These are phyloP conservation scores for Penicillium rolfsii DNA, from an alignment of 2,329 filamentous ascomycete species.

Conservation along the genomic window DNA sequence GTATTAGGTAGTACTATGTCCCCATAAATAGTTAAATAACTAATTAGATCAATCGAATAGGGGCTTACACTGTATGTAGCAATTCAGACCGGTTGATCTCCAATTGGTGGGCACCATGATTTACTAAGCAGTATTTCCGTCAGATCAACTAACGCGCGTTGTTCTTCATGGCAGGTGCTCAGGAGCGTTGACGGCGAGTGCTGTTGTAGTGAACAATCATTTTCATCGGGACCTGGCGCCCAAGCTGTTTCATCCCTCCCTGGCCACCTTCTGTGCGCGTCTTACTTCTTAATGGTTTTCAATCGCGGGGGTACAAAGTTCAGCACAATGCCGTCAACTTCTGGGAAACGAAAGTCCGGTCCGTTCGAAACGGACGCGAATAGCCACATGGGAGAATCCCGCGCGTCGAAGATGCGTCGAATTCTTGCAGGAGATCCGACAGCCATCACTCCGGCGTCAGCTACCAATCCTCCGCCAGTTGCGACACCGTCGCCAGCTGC, in stretches of 20 bases:
- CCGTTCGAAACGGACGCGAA: conserved; percentile 16
- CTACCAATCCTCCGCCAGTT: conserved; percentile 5
- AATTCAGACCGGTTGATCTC: too few species aligned
- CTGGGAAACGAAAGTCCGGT: conserved; percentile 21
- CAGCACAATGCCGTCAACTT: conserved; percentile 14
- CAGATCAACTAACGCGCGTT: not conserved
- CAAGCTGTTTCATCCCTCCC: not conserved
- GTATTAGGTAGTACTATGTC: too few species aligned
- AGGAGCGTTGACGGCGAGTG: not conserved
- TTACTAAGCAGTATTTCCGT: too few species aligned
- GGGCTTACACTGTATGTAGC: too few species aligned
- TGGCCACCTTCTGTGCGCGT: not conserved
- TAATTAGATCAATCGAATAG: too few species aligned
- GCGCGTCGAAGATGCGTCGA: conserved; percentile 12
- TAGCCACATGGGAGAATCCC: conserved; percentile 4
- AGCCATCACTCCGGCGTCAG: not conserved
- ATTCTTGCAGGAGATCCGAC: not conserved
- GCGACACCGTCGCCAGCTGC: conserved; percentile 24
- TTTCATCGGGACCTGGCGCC: not conserved
- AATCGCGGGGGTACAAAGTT: not conserved
- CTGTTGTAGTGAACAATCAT: not conserved
- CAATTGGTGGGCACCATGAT: too few species aligned
- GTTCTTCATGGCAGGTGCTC: not conserved
- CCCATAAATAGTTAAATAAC: too few species aligned
- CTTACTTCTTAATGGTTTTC: not conserved